phyloP scores from a whole-genome alignment of 2,329 filamentous ascomycete species.

The Fusarium temperatum region DNA sequence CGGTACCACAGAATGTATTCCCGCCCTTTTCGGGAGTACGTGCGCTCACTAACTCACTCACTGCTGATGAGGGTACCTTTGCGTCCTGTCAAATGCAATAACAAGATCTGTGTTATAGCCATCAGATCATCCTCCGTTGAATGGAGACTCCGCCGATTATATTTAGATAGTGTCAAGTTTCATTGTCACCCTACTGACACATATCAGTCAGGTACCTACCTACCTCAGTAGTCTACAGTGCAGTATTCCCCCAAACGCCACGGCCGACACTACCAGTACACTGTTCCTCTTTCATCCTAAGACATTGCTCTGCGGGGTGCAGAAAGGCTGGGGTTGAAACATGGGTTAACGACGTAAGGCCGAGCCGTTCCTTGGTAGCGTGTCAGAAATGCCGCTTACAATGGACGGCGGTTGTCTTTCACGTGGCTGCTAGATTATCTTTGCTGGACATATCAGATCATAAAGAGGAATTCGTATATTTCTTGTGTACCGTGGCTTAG shows the following conservation, averaged over 20 bases:
- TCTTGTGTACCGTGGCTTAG: not conserved
- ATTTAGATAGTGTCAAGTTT: not conserved
- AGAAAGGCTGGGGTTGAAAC: constrained; percentile 16
- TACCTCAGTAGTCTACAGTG: not conserved
- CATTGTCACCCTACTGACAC: not conserved
- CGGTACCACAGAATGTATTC: not conserved
- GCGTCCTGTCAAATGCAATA: not conserved
- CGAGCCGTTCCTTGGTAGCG: not conserved
- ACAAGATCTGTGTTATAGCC: not conserved
- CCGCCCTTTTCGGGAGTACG: not conserved
- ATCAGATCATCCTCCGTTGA: not conserved
- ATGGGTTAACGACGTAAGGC: not conserved
- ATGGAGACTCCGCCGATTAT: not conserved
- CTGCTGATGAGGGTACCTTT: not conserved
- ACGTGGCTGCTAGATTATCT: not conserved
- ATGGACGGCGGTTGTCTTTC: not conserved
- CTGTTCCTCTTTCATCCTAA: not conserved
- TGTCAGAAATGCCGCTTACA: constrained; percentile 1
- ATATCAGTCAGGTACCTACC: not conserved
- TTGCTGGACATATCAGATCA: not conserved
- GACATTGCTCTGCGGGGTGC: constrained; percentile 25
- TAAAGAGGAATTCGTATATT: not conserved
- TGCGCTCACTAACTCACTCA: not conserved
- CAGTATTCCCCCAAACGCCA: not conserved
- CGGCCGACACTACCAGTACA: not conserved